A percentile compares a stretch with the other conserved stretches of the same genome.
These are phyloP conservation scores for Stephania cephalantha DNA, from an alignment of 164 flowering plant genomes.

Conservation along the genomic window DNA sequence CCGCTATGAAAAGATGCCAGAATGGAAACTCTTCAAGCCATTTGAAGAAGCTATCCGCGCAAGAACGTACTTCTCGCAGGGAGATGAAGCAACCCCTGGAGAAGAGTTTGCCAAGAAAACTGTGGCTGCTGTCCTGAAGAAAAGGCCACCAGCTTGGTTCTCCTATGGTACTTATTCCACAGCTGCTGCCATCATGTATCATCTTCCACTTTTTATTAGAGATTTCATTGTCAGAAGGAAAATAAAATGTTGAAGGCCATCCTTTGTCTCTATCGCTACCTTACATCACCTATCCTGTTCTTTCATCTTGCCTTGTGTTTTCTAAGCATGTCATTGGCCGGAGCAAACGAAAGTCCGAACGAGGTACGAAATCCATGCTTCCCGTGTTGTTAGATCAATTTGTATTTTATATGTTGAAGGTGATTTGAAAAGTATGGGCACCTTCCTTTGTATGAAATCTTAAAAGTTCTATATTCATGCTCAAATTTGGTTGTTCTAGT, in stretches of 20 bases:
- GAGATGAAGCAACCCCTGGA: conserved; percentile 48
- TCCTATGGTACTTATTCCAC: conserved; percentile 55
- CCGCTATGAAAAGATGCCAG: conserved; percentile 56
- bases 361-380: not conserved
- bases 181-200: conserved; percentile 37
- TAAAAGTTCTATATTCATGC: no score
- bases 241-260: conserved; percentile 33
- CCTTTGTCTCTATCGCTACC: not conserved
- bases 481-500: no score
- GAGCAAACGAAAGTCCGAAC: not conserved
- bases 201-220: conserved; percentile 53
- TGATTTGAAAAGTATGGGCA: no score
- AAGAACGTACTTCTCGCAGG: conserved; percentile 59
- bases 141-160: conserved; percentile 82
- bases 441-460: no score
- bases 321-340: not conserved
- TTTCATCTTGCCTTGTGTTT: not conserved
- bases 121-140: conserved; percentile 52
- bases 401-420: no score
- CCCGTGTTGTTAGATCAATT: not conserved
- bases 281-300: not conserved
- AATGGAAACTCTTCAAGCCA: conserved; percentile 73
- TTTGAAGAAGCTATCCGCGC: conserved; percentile 49
- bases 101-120: conserved; percentile 76
- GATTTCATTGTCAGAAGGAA: conserved; percentile 42